Conservation (phyloP, 2,329 filamentous ascomycete genomes). For the Phialophora chinensis region DNA sequence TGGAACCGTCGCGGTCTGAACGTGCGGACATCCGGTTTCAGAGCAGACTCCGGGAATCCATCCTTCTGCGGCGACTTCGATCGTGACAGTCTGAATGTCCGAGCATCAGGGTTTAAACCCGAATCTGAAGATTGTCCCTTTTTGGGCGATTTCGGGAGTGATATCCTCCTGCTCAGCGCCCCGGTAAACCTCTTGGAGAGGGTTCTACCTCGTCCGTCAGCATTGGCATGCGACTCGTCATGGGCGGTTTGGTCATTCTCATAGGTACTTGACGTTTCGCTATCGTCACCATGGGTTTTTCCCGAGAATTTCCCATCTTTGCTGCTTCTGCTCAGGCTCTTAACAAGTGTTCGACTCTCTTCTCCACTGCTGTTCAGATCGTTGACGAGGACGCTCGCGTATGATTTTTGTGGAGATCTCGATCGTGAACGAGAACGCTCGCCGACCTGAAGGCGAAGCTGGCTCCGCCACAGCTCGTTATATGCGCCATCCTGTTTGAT, state of each 20-base stretch:
- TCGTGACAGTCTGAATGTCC: conserved; percentile 1
- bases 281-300: neutral
- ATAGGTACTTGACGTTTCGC: conserved; percentile 3
- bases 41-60: conserved; percentile 5
- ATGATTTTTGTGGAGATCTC: neutral
- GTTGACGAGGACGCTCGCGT: conserved; percentile 12
- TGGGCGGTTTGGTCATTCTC: neutral
- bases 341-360: conserved; percentile 9
- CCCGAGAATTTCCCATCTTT: neutral
- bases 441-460: conserved; percentile 42
- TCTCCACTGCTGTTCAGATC: conserved; percentile 14
- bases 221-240: neutral
- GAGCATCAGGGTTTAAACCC: conserved; percentile 1
- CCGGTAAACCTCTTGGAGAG: conserved; percentile 9
- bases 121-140: neutral
- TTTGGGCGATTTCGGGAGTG: conserved; percentile 15
- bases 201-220: conserved; percentile 14
- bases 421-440: conserved; percentile 13
- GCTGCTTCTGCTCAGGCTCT: conserved; percentile 8
- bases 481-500: conserved; percentile 65
- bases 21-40: conserved; percentile 16
- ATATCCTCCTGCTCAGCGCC: conserved; percentile 5
- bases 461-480: conserved; percentile 68
- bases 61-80: conserved; percentile 16
- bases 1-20: conserved; percentile 18